Evolutionary conservation across 306 rosid species (phyloP), one percentile per base, ranked within the genome.

Genomic region (Trichosanthes cucumerina): DNA sequence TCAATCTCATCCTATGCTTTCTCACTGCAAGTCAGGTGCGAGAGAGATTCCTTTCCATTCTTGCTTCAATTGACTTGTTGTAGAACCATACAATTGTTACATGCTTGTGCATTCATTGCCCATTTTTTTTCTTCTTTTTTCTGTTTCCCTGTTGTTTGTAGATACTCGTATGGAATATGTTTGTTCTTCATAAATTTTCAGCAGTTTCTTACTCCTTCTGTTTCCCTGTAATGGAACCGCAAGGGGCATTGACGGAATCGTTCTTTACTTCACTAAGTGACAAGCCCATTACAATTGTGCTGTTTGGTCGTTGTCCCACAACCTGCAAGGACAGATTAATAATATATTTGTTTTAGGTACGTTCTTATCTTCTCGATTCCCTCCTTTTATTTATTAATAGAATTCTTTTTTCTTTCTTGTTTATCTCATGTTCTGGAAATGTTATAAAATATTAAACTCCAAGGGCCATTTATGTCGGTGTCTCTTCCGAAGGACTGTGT

Each of bases 301-400:
- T 88, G 83, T 90, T 94, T 56, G 90, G 87, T 68, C 86, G 97
- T 2, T 57, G 91, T 86, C 83, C 97, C 59, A 87, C 90, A 75
- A 74, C 79, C 79, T 82, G 95, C 76, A 90, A 88, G 85, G 90
- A 94, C 75, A 93, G 21, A 79, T 90, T 28, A 89, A 79, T 9
- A 87, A 87, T 80, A 92, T 92, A 75, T 90, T 90, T 83, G 86
- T 89, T 74, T 74, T 86, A 88, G 97, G 93, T 90, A 58, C 38
- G 2, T 7, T 57, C 46, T 28, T 2, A 18, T 38, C 28, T 10
- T 38, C 47, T 38, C 8, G 23, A 63, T 34, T 38, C 1, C 31
- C 50, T 9, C 74, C 24, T 14, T 73, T 65, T 56, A 16, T 36
- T 3, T 21, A 18, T 18, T 12, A 3, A 3, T 52, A 57, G 4